phyloP scores from a whole-genome alignment of 2,329 filamentous ascomycete genomes.

The Talaromyces sp. region DNA sequence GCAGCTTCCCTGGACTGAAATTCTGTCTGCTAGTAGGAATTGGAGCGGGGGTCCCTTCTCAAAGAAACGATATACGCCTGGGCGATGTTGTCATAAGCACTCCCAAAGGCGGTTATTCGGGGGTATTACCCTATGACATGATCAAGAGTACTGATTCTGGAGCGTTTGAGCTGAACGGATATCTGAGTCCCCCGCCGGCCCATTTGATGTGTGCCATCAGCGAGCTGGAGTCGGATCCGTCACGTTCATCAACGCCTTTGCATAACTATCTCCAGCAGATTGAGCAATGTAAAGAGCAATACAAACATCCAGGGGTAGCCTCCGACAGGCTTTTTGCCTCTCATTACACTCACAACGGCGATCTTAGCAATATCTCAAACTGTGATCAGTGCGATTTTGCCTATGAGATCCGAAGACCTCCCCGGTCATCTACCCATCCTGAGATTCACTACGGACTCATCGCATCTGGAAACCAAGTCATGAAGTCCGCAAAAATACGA shows the following conservation, averaged over 20 bases:
- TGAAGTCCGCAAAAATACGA: not conserved
- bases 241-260: constrained; percentile 4
- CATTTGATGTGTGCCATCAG: constrained; percentile 18
- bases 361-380: not conserved
- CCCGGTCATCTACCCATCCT: not conserved
- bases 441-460: not conserved
- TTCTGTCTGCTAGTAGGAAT: constrained; percentile 31
- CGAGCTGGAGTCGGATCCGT: constrained; percentile 16
- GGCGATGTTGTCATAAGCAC: constrained; percentile 32
- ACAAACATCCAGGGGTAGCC: constrained; percentile 3
- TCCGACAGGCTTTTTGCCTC: constrained; percentile 3
- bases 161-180: constrained; percentile 12
- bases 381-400: not conserved
- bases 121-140: constrained; percentile 24
- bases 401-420: not conserved
- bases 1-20: constrained; percentile 26
- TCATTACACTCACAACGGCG: not conserved
- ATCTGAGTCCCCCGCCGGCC: constrained; percentile 6
- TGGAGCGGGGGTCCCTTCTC: constrained; percentile 28
- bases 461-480: not conserved
- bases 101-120: constrained; percentile 20
- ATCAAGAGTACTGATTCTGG: constrained; percentile 19
- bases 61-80: constrained; percentile 23
- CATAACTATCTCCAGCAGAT: constrained; percentile 13
- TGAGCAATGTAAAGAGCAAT: constrained; percentile 8